These are phyloP conservation scores for Blastobotrys serpentis DNA, from an alignment of 1,139 yeast species.

Conservation along the genomic window DNA sequence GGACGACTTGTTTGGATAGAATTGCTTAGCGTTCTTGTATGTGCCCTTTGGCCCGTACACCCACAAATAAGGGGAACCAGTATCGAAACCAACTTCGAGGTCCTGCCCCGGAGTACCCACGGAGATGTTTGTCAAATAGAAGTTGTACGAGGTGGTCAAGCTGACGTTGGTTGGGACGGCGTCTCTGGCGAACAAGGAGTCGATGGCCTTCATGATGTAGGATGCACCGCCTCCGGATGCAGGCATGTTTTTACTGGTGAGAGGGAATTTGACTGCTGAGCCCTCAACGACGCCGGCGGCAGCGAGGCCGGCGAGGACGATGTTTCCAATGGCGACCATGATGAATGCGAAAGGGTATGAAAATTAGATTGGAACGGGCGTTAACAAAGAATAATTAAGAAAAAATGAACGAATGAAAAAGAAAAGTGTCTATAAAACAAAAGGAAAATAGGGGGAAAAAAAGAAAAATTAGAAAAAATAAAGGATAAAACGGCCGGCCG, in stretches of 20 bases:
- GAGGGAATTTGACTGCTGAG: constrained; percentile 7
- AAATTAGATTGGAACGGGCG: no score
- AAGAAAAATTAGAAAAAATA: no score
- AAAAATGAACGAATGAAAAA: not conserved
- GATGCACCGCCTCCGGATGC: not conserved
- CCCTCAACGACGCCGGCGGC: not conserved
- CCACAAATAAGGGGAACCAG: constrained; percentile 47
- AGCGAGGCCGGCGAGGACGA: not conserved
- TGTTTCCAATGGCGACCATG: constrained; percentile 1
- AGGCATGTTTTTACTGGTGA: constrained; percentile 9
- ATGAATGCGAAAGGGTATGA: no score
- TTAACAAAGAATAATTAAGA: no score
- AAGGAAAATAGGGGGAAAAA: not conserved
- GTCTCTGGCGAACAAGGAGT: constrained; percentile 1
- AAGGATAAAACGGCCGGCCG: not conserved
- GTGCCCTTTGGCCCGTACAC: constrained; percentile 37
- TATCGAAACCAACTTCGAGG: constrained; percentile 39
- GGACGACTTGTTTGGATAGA: constrained; percentile 35
- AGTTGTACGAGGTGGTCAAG: constrained; percentile 29
- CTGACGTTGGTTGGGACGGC: constrained; percentile 17
- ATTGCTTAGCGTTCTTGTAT: constrained; percentile 35
- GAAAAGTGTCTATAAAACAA: not conserved
- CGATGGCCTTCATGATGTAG: constrained; percentile 4
- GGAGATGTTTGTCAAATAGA: constrained; percentile 36
- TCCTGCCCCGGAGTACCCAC: constrained; percentile 39